Base-by-base conservation (phyloP, 2,329 filamentous ascomycete genomes). In the Thielaviopsis punctulata region DNA sequence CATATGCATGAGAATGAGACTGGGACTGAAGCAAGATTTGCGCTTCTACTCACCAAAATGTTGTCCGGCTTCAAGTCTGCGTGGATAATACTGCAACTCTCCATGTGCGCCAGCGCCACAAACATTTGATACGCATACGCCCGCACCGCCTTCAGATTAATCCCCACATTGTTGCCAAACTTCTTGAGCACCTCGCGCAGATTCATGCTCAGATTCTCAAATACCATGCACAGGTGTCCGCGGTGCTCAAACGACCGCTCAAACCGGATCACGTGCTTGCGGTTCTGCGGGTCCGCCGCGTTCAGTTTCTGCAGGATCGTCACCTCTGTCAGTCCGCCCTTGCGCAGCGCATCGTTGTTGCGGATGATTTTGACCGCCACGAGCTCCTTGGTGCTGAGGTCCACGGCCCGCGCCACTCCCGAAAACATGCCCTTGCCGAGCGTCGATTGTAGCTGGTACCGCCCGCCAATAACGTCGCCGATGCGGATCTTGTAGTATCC, bases 51-150 rank as follows among this genome's bases (percentile, higher is more conserved):
- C 64, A 82, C 88, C 61, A 98, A 70, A 53, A 98, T 90, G 61
- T 98, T 98, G 76, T 98, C 92, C 8, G 92, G 92, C 67, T 98
- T 98, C 60, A 98, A 67, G 72, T 98, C 92, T 13, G 90, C 89
- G 64, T 98, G 92, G 50, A 98, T 77, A 63, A 98, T 86, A 65
- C 88, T 88, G 69, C 86, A 93, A 63, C 87, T 90, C 60, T 87
- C 84, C 70, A 98, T 78, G 61, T 95, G 81, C 60, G 82, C 83
- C 50, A 98, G 69, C 1, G 87, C 87, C 24, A 93, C 73, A 64
- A 98, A 95, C 65, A 95, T 95, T 67, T 98, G 92, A 61, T 89
- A 84, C 4, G 90, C 86, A 63, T 95, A 98, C 15, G 83, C 80
- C 59, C 87, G 79, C 47, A 95, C 90, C 10, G 89, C 90, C 56